Conservation (phyloP, 2,329 filamentous ascomycete genomes). For the Phialemoniopsis sp. region DNA sequence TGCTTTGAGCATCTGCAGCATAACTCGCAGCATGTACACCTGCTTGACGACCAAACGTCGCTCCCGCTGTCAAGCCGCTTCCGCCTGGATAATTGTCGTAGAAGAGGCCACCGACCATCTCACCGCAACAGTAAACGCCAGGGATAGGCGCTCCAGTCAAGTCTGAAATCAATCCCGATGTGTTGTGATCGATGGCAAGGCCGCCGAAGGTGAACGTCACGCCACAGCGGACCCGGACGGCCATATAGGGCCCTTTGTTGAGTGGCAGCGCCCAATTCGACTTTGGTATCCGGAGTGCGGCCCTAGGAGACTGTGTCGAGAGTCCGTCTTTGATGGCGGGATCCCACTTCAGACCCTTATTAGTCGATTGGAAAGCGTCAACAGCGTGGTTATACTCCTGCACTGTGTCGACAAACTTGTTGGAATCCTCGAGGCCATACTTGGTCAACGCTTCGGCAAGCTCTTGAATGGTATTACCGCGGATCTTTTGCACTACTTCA, state of each 20-base stretch:
- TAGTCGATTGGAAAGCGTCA: constrained; percentile 35
- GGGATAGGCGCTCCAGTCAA: constrained; percentile 42
- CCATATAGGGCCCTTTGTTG: constrained; percentile 52
- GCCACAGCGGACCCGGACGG: constrained; percentile 60
- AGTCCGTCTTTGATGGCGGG: constrained; percentile 58
- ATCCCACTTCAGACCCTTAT: constrained; percentile 45
- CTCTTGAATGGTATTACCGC: constrained; percentile 45
- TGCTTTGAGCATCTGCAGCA: too few species aligned
- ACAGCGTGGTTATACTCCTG: constrained; percentile 56
- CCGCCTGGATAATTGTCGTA: constrained; percentile 62
- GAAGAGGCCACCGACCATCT: constrained; percentile 64
- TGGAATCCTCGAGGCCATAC: constrained; percentile 39
- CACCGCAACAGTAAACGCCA: constrained; percentile 57
- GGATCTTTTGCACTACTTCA: constrained; percentile 50
- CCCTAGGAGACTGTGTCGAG: constrained; percentile 49
- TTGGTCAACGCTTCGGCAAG: constrained; percentile 44
- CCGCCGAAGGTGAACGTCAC: constrained; percentile 69
- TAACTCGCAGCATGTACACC: too few species aligned
- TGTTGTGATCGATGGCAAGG: constrained; percentile 49
- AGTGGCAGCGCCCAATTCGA: constrained; percentile 64
- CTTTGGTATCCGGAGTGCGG: constrained; percentile 46
- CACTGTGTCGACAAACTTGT: constrained; percentile 47
- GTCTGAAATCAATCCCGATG: constrained; percentile 45
- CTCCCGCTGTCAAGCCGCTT: constrained; percentile 55
- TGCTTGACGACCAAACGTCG: constrained; percentile 43